Conservation (phyloP, 2,329 filamentous ascomycete genomes). For the Fusarium sp. region DNA sequence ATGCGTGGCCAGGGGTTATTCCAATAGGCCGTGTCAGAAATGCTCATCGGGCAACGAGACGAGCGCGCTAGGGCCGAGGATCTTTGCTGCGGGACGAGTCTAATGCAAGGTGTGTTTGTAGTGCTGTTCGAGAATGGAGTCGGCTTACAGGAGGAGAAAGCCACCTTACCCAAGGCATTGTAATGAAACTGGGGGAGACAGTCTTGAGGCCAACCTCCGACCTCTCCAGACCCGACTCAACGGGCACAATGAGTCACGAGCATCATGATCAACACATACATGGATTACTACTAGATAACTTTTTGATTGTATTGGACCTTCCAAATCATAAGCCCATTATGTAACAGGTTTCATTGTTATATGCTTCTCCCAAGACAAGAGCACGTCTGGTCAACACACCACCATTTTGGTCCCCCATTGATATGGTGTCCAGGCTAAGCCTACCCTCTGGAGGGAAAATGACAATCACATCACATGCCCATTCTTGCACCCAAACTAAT, state of each 20-base stretch:
- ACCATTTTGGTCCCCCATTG: constrained; percentile 2
- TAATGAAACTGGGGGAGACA: background rate
- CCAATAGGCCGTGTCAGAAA: constrained; percentile 30
- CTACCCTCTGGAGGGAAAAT: constrained; percentile 4
- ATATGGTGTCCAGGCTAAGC: background rate
- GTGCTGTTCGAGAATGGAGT: constrained; percentile 14
- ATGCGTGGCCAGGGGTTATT: constrained; percentile 35
- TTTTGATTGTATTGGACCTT: constrained; percentile 3
- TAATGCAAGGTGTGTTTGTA: constrained; percentile 11
- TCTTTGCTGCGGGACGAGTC: constrained; percentile 3
- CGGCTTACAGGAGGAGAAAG: background rate
- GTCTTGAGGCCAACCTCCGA: constrained; percentile 30
- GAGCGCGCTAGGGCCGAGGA: constrained; percentile 10
- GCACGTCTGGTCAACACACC: constrained; percentile 31
- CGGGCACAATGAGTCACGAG: constrained; percentile 29
- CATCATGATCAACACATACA: constrained; percentile 23
- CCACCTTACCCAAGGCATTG: background rate
- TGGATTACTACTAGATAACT: constrained; percentile 11
- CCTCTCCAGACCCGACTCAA: background rate
- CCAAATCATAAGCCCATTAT: background rate
- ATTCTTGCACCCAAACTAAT: background rate
- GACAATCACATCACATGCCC: constrained; percentile 28
- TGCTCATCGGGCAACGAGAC: constrained; percentile 23
- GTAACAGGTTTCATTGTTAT: background rate
- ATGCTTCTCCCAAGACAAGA: constrained; percentile 13